Evolutionary conservation across 177 flowering plant species (phyloP).

Genomic region (Telopea speciosissima): DNA sequence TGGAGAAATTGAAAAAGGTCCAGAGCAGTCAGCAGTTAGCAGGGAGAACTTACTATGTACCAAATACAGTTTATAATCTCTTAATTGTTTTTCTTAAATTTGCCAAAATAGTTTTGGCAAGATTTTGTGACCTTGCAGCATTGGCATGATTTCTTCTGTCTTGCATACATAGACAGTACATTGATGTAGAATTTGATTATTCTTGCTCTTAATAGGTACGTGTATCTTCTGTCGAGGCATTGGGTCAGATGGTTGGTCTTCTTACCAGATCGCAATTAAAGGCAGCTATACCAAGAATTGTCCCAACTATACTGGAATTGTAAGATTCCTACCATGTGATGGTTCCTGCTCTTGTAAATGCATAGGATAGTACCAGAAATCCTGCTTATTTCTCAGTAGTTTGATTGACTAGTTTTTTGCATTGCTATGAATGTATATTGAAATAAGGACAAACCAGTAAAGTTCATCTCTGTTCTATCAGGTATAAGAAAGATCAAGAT

Average conservation of each 20-base stretch:
- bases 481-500: conserved; percentile 86
- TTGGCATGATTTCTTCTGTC: background rate
- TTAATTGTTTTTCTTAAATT: background rate
- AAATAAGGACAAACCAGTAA: background rate
- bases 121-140: background rate
- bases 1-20: too few relatives aligned
- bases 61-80: background rate
- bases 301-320: conserved; percentile 86
- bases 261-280: conserved; percentile 68
- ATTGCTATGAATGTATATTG: background rate
- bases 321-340: conserved; percentile 30
- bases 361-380: background rate
- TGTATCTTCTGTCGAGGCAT: conserved; percentile 73
- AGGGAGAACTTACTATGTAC: background rate
- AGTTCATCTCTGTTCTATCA: background rate
- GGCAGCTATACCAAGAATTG: conserved; percentile 75
- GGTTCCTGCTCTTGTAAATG: background rate
- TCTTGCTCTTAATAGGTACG: conserved; percentile 54
- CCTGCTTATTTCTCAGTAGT: background rate
- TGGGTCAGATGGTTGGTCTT: conserved; percentile 97
- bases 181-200: background rate
- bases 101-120: background rate
- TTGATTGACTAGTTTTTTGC: background rate
- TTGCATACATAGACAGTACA: background rate
- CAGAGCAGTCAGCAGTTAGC: background rate